A percentile compares a stretch with the other conserved stretches of the same genome.
phyloP scores from a whole-genome alignment of 768 basidiomycete genomes.

The Tylopilus felleus region DNA sequence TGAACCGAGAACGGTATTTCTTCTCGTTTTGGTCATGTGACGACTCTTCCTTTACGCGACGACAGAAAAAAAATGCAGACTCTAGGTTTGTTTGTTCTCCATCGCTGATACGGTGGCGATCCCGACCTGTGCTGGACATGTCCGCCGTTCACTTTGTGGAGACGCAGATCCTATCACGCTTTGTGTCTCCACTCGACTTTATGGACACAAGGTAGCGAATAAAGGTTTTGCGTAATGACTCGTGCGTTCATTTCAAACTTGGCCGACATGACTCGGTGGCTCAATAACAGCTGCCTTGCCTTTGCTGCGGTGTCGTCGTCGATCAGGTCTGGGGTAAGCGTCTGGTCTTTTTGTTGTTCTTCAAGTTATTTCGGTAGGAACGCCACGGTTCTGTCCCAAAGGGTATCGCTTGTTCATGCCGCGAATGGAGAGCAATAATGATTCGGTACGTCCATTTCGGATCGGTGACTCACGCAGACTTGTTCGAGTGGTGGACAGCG shows the following conservation, averaged over 20 bases:
- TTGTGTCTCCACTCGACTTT: constrained; percentile 11
- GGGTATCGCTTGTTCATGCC: not conserved
- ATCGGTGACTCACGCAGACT: constrained; percentile 3
- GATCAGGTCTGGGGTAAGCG: constrained; percentile 7
- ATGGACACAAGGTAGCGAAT: constrained; percentile 4
- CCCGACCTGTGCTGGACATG: not conserved
- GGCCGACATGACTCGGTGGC: not conserved
- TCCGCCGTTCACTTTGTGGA: not conserved
- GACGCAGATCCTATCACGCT: not conserved
- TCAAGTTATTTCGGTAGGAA: constrained; percentile 10
- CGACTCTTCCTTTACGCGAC: not conserved
- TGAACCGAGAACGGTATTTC: not conserved
- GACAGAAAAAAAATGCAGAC: not conserved
- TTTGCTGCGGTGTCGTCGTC: constrained; percentile 19
- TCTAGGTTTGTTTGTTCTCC: not conserved
- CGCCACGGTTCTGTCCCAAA: constrained; percentile 15
- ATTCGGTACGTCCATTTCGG: constrained; percentile 2
- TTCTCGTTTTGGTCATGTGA: constrained; percentile 10
- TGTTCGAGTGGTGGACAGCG: constrained; percentile 2
- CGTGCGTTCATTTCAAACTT: constrained; percentile 3
- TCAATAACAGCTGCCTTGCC: not conserved
- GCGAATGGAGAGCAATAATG: not conserved
- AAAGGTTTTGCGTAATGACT: not conserved
- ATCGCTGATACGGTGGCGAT: constrained; percentile 4
- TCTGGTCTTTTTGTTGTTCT: constrained; percentile 2